These are phyloP conservation scores for Beta macrorhiza DNA, from an alignment of 179 eudicot genomes.

Conservation along the genomic window DNA sequence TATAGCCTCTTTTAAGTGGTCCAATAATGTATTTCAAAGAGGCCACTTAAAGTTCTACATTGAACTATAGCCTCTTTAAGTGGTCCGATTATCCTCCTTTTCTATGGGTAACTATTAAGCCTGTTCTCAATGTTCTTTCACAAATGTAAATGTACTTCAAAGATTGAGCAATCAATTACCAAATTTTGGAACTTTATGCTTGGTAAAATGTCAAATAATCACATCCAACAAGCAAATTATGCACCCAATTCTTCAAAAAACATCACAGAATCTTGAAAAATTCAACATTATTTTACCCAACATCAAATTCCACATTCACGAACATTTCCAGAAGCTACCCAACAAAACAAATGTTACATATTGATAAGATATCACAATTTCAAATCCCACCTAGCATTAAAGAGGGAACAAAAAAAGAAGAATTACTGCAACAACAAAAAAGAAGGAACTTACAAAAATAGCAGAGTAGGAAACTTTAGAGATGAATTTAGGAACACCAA, in stretches of 20 bases:
- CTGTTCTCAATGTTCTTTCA: not conserved
- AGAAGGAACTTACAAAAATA: conserved; percentile 51
- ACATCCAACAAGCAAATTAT: conserved; percentile 1
- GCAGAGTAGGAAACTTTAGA: conserved; percentile 74
- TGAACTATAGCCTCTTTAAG: not conserved
- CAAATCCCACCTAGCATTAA: conserved; percentile 3
- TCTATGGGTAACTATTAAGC: not conserved
- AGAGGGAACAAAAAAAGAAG: not conserved
- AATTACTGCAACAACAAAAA: not conserved
- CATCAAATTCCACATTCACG: not conserved
- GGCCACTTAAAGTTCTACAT: too few relatives aligned
- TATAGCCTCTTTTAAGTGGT: not conserved
- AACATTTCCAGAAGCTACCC: not conserved
- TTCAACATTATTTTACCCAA: not conserved
- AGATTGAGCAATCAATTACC: too few relatives aligned
- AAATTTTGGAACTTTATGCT: not conserved
- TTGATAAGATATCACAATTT: too few relatives aligned
- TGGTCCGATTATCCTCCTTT: not conserved
- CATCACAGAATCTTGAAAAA: not conserved
- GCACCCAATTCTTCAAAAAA: not conserved
- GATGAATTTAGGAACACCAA: conserved; percentile 79
- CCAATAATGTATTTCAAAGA: too few relatives aligned
- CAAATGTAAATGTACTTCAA: not conserved
- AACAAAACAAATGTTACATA: not conserved
- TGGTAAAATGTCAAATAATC: not conserved